Conservation (phyloP, 148 eudicot species). For the Chenopodium berlandieri region DNA sequence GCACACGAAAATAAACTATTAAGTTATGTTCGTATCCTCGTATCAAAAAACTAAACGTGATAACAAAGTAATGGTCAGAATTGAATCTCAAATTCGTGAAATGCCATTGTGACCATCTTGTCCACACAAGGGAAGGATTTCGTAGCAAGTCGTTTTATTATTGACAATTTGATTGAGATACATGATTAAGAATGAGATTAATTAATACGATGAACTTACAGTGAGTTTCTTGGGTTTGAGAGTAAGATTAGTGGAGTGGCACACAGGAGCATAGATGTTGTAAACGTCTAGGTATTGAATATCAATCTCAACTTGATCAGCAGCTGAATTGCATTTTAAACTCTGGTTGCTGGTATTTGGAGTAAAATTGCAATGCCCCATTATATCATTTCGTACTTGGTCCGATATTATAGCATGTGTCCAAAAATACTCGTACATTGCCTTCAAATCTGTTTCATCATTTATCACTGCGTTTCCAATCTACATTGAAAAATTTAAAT, state of each 20-base stretch:
- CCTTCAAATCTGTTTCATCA: constrained; percentile 52
- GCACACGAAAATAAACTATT: constrained; percentile 14
- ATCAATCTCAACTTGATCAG: constrained; percentile 21
- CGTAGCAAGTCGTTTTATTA: too few species aligned
- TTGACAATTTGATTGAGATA: not conserved
- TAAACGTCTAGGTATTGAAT: constrained; percentile 42
- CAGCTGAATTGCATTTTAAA: constrained; percentile 32
- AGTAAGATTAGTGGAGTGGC: constrained; percentile 46
- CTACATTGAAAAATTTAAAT: constrained; percentile 29
- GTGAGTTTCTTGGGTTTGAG: constrained; percentile 42
- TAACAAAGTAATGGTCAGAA: too few species aligned
- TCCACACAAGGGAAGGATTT: too few species aligned
- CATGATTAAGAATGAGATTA: not conserved
- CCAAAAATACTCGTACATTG: constrained; percentile 61
- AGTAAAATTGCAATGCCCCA: constrained; percentile 47
- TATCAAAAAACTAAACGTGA: too few species aligned
- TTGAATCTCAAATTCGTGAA: too few species aligned
- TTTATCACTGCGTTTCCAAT: constrained; percentile 82
- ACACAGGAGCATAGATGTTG: constrained; percentile 70
- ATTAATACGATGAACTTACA: constrained; percentile 32
- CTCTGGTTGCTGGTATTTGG: constrained; percentile 17
- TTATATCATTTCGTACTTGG: constrained; percentile 30
- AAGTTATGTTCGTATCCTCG: not conserved
- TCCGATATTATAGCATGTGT: constrained; percentile 67
- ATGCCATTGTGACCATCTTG: too few species aligned